Percentiles rank a stretch among this genome's conserved stretches.
Evolutionary conservation across 768 basidiomycete species (phyloP).

Genomic region (Rhodotorula kratochvilovae): DNA sequence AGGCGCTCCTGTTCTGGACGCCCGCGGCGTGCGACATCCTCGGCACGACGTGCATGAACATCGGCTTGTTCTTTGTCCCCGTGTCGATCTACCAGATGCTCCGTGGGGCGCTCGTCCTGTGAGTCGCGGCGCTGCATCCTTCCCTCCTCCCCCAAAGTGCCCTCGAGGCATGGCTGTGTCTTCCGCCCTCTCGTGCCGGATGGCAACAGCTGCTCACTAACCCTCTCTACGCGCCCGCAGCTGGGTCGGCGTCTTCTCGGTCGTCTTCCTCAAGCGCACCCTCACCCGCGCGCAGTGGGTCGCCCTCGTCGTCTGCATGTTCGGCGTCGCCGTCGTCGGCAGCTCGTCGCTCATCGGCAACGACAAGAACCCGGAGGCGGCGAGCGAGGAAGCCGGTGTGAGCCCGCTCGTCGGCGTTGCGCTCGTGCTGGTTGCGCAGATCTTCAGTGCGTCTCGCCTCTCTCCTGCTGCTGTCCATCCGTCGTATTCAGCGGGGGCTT

Average conservation of each 20-base stretch:
- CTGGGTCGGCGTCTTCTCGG: slow-evolving; percentile 85
- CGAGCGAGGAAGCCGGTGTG: slow-evolving; percentile 2
- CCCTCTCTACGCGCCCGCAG: neutral
- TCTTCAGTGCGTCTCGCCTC: slow-evolving; percentile 62
- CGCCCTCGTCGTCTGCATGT: slow-evolving; percentile 53
- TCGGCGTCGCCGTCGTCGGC: slow-evolving; percentile 57
- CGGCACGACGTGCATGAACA: slow-evolving; percentile 92
- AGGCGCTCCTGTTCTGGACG: slow-evolving; percentile 70
- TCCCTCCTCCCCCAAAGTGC: slow-evolving; percentile 68
- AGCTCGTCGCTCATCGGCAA: slow-evolving; percentile 66
- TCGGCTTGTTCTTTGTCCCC: slow-evolving; percentile 90
- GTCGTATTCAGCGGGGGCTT: slow-evolving; percentile 11
- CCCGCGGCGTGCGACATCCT: slow-evolving; percentile 86
- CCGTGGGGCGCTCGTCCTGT: slow-evolving; percentile 48
- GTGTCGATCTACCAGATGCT: slow-evolving; percentile 95
- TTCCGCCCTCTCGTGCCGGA: too few relatives aligned
- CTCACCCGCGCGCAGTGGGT: slow-evolving; percentile 63
- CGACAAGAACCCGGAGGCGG: neutral
- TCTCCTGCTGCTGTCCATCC: neutral
- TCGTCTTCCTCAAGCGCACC: slow-evolving; percentile 74
- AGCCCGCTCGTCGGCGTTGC: slow-evolving; percentile 60
- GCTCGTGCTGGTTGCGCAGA: slow-evolving; percentile 86
- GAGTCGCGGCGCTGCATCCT: slow-evolving; percentile 60
- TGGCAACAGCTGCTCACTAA: too few relatives aligned
- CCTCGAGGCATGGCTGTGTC: too few relatives aligned